phyloP scores from a whole-genome alignment of 129 eudicot species.

The Pittosporum tobira region DNA sequence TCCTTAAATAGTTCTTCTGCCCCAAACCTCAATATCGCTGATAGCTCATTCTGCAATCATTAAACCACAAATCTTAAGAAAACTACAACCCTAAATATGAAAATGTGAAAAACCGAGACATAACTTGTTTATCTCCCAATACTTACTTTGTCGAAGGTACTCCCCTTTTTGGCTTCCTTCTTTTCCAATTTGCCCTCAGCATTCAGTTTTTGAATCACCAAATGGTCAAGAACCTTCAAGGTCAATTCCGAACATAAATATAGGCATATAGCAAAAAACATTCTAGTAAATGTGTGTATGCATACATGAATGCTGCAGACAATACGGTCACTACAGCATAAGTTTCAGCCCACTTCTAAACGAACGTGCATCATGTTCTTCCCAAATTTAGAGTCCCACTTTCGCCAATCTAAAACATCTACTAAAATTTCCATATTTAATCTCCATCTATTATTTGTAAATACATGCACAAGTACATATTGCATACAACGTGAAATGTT shows the following conservation, averaged over 20 bases:
- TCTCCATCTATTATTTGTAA: too few species aligned
- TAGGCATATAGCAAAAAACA: neutral
- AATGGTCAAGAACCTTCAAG: slow-evolving; percentile 88
- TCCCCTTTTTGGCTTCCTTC: slow-evolving; percentile 89
- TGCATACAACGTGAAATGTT: too few species aligned
- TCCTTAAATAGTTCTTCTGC: slow-evolving; percentile 97
- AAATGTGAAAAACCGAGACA: too few species aligned
- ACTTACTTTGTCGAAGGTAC: slow-evolving; percentile 81
- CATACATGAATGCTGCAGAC: neutral
- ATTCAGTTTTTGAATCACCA: slow-evolving; percentile 94
- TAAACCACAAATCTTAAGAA: neutral
- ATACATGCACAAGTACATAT: too few species aligned
- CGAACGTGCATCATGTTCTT: too few species aligned
- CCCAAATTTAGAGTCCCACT: too few species aligned
- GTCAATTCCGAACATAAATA: slow-evolving; percentile 4
- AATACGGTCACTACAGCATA: too few species aligned
- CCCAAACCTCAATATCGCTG: slow-evolving; percentile 97
- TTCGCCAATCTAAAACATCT: too few species aligned
- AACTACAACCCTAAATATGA: neutral
- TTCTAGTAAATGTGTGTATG: neutral
- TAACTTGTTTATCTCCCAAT: neutral
- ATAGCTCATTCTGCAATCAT: slow-evolving; percentile 80
- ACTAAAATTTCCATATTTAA: too few species aligned
- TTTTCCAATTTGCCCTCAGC: slow-evolving; percentile 97
- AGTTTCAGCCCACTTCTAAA: too few species aligned